Evolutionary conservation across 768 basidiomycete genomes (phyloP).

Genomic region (Mycena haematopus): DNA sequence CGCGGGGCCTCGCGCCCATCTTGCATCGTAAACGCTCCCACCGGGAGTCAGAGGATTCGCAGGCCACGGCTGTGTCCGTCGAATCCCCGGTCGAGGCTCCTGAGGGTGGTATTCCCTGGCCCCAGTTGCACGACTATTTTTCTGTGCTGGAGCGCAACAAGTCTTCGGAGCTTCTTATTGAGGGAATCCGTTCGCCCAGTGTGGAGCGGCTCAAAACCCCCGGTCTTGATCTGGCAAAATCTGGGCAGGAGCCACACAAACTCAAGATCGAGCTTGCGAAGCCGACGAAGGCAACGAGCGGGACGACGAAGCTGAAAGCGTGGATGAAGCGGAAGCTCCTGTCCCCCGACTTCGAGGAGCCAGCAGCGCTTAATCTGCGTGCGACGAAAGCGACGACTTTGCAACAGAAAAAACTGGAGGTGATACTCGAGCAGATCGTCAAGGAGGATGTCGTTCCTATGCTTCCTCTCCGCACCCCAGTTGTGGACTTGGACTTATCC

Average conservation of each 20-base stretch:
- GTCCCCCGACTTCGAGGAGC: constrained; percentile 16
- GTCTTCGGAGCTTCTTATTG: constrained; percentile 6
- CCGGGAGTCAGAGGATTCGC: constrained; percentile 73
- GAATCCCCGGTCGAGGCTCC: background rate
- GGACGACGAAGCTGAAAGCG: constrained; percentile 59
- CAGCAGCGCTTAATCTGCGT: background rate
- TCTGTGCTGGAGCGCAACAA: background rate
- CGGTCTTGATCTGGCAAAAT: constrained; percentile 15
- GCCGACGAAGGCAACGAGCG: constrained; percentile 38
- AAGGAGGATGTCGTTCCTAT: background rate
- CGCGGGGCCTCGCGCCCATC: constrained; percentile 41
- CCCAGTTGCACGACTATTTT: background rate
- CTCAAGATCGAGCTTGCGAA: constrained; percentile 29
- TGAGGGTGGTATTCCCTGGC: constrained; percentile 4
- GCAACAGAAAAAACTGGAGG: constrained; percentile 43
- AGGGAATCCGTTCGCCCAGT: background rate
- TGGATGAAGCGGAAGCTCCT: constrained; percentile 70
- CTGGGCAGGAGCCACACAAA: too few species aligned
- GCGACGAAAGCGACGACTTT: background rate
- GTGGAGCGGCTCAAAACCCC: constrained; percentile 5
- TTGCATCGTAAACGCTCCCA: constrained; percentile 41
- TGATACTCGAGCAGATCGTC: constrained; percentile 31
- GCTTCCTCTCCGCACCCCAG: background rate
- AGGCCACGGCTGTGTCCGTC: constrained; percentile 63
- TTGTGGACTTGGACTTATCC: constrained; percentile 33